Base-by-base conservation (phyloP, 192 early-diverging fungal species). In the Dissophora globulifera region DNA sequence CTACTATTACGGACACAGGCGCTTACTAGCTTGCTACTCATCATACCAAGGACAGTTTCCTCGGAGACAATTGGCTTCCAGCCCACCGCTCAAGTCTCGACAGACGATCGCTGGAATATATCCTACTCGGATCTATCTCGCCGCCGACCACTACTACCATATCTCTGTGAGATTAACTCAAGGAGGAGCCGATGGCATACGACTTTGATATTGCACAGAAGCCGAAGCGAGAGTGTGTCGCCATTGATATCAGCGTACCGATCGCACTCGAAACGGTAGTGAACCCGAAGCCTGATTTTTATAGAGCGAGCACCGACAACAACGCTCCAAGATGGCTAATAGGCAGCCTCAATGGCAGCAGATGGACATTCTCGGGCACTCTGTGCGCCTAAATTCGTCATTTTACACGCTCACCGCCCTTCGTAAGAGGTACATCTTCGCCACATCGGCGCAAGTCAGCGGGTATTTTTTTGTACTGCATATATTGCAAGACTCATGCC, bases 331-430 rank as follows among this genome's bases (percentile, higher is more conserved):
- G 6, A 19, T n/a, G n/a, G n/a, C n/a, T n/a, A n/a, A n/a, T n/a
- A n/a, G n/a, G n/a, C n/a, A n/a, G n/a, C n/a, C n/a, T n/a, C n/a
- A n/a, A n/a, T n/a, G n/a, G n/a, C 27, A 17, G 30, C 19, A 93
- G 91, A 87, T 98, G 59, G 82, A 98, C 84, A 83, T 87, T 25
- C 93, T 98, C 84, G 98, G 98, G 17, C 91, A 90, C 33, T 79
- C 94, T 27, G 91, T 98, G 9, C 96, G 95, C 59, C 79, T 98
- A 32, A 97, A 99, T 71, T 94, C 97, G 15, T 95, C 98, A 58
- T 78, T 99, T 7, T 94, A 96, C 63, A 92, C 93, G 1, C 95
- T 98, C 69, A 96, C 98, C 0, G 94, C 98, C 47, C 69, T 99
- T 17, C 98, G 97, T 0, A 78, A 93, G 13, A 88, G 95, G 19